phyloP scores from a whole-genome alignment of 1,139 yeast species.

The Sugiyamaella novakii region DNA sequence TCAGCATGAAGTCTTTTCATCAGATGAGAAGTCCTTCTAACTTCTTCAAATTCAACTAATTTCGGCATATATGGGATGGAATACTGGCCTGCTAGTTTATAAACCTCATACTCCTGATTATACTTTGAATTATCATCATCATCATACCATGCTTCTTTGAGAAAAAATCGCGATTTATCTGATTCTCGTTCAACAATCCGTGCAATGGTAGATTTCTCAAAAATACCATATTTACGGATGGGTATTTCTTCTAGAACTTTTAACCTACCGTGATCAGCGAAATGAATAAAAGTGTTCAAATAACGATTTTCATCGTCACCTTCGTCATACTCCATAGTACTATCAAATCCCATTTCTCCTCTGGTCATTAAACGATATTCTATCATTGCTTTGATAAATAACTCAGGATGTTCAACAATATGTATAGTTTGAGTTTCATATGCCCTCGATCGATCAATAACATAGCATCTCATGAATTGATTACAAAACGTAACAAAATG shows the following conservation, averaged over 20 bases:
- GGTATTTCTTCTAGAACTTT: neutral
- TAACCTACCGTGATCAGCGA: conserved; percentile 1
- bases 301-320: neutral
- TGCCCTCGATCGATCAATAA: conserved; percentile 7
- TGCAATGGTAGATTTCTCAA: conserved; percentile 3
- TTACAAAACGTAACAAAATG: conserved; percentile 9
- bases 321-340: neutral
- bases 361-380: conserved; percentile 7
- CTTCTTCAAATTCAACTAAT: conserved; percentile 1
- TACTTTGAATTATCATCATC: neutral
- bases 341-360: conserved; percentile 11
- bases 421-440: conserved; percentile 2
- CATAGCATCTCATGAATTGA: conserved; percentile 3
- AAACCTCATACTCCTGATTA: conserved; percentile 2
- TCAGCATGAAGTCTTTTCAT: neutral
- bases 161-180: neutral
- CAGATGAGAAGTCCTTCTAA: neutral
- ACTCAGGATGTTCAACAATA: neutral
- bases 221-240: neutral
- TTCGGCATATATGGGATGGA: conserved; percentile 3
- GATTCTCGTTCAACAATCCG: conserved; percentile 5
- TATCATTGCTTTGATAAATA: conserved; percentile 3
- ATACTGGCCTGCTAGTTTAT: neutral
- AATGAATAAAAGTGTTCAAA: neutral
- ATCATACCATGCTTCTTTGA: conserved; percentile 7